Percentiles rank a stretch among this genome's conserved stretches.
Evolutionary conservation across 2,329 filamentous ascomycete species (phyloP).

Genomic region (Epichloe hybrida): DNA sequence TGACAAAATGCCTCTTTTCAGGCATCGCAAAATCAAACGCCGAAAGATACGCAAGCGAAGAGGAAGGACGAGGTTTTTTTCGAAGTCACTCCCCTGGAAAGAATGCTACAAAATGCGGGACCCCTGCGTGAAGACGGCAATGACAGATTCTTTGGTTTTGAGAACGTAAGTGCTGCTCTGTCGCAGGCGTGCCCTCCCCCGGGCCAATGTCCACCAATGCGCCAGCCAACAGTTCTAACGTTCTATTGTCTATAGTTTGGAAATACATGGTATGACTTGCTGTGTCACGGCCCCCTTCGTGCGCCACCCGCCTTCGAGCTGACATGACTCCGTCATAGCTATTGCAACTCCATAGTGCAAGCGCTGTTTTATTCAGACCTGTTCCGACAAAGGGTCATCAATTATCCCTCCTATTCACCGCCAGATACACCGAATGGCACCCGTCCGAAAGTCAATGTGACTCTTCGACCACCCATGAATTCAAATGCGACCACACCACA

Average conservation of each 20-base stretch:
- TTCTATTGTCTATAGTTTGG: slow-evolving; percentile 53
- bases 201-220: neutral
- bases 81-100: slow-evolving; percentile 50
- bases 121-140: slow-evolving; percentile 75
- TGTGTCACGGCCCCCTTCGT: neutral
- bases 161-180: slow-evolving; percentile 60
- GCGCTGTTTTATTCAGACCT: slow-evolving; percentile 90
- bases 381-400: slow-evolving; percentile 88
- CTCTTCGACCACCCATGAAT: slow-evolving; percentile 42
- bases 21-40: slow-evolving; percentile 28
- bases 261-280: slow-evolving; percentile 68
- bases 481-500: slow-evolving; percentile 27
- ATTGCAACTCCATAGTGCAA: slow-evolving; percentile 97
- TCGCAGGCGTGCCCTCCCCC: neutral
- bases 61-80: slow-evolving; percentile 44
- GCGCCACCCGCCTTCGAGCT: neutral
- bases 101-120: slow-evolving; percentile 71
- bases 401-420: slow-evolving; percentile 65
- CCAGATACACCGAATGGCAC: slow-evolving; percentile 53
- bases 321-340: slow-evolving; percentile 39
- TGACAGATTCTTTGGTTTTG: slow-evolving; percentile 96
- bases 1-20: slow-evolving; percentile 23
- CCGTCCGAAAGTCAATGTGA: slow-evolving; percentile 42
- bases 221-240: neutral
- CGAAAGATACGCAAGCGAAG: slow-evolving; percentile 34